Evolutionary conservation across 106 monocot genomes (phyloP).

Genomic region (Allium sativum): DNA sequence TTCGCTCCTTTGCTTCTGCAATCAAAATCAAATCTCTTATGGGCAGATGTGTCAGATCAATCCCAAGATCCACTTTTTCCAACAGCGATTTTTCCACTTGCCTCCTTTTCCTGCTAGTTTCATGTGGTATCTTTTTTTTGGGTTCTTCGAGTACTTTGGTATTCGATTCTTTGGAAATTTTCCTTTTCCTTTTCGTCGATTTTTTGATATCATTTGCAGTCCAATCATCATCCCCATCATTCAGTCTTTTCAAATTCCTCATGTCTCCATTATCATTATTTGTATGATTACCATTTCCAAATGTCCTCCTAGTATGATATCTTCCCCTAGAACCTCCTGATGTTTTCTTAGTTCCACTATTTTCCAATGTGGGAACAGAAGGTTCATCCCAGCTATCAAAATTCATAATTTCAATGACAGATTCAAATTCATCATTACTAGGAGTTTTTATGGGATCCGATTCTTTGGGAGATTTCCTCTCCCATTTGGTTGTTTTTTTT

Average conservation of each 20-base stretch:
- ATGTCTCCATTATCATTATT: background rate
- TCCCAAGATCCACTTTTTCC: conserved; percentile 45
- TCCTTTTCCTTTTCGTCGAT: background rate
- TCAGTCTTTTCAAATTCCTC: background rate
- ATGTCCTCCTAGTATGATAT: background rate
- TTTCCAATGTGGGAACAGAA: too few species aligned
- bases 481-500: background rate
- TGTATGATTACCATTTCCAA: background rate
- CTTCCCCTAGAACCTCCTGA: background rate
- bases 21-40: conserved; percentile 63
- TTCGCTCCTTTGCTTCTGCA: conserved; percentile 44
- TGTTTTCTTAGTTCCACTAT: too few species aligned
- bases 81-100: conserved; percentile 38
- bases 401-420: too few species aligned
- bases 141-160: background rate
- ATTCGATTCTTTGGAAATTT: background rate
- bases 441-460: background rate
- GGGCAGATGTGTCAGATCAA: conserved; percentile 34
- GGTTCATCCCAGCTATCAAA: too few species aligned
- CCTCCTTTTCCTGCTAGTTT: background rate
- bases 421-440: too few species aligned
- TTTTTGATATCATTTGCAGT: background rate
- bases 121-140: conserved; percentile 11
- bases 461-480: background rate
- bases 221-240: conserved; percentile 1